A percentile compares a stretch with the other conserved stretches of the same genome.
Conservation (phyloP, 2,329 filamentous ascomycete genomes). For the Exophiala phaeomuriformis region DNA sequence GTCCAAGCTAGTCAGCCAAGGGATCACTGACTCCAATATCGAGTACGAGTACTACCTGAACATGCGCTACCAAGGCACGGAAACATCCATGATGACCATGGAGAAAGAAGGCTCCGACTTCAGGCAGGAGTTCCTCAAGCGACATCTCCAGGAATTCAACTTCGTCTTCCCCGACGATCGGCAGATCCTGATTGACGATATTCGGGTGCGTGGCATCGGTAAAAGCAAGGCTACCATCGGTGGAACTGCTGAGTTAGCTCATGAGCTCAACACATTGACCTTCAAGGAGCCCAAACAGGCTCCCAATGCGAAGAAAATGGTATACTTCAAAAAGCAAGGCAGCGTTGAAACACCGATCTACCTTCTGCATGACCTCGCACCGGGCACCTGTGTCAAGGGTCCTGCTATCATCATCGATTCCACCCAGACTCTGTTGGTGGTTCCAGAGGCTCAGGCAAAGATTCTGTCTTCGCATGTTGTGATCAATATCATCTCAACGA, state of each 20-base stretch:
- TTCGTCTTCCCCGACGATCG: constrained; percentile 73
- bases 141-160: constrained; percentile 85
- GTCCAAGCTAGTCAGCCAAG: constrained; percentile 55
- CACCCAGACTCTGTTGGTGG: constrained; percentile 42
- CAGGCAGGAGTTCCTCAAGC: constrained; percentile 69
- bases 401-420: constrained; percentile 33
- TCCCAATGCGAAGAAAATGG: constrained; percentile 7
- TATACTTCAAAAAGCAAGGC: constrained; percentile 32
- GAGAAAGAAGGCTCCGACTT: constrained; percentile 63
- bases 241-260: not conserved
- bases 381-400: constrained; percentile 30
- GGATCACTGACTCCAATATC: constrained; percentile 40
- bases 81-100: constrained; percentile 44
- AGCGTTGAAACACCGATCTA: constrained; percentile 34
- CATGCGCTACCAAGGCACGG: constrained; percentile 45
- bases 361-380: constrained; percentile 31
- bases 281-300: constrained; percentile 43
- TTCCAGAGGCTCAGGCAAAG: constrained; percentile 33
- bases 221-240: not conserved
- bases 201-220: constrained; percentile 59
- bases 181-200: constrained; percentile 76
- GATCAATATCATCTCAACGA: constrained; percentile 20
- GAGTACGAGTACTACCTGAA: constrained; percentile 41
- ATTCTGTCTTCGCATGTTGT: constrained; percentile 28
- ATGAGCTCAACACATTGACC: constrained; percentile 20